A percentile compares a stretch with the other conserved stretches of the same genome.
Conservation (phyloP, 2,329 filamentous ascomycete genomes). For the Coniochaeta ligniaria region DNA sequence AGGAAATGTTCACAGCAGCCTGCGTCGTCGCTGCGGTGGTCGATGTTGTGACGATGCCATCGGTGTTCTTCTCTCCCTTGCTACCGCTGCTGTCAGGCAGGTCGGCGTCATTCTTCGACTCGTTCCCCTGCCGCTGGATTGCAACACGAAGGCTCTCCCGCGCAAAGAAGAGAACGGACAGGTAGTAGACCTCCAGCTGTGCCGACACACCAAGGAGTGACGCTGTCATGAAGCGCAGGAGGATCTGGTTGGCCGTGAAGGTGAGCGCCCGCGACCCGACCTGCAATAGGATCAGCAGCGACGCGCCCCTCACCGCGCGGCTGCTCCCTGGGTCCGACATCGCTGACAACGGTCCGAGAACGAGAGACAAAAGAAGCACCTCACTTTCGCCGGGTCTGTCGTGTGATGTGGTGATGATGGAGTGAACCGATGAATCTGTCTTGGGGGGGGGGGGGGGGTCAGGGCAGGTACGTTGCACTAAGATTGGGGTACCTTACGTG, state of each 20-base stretch:
- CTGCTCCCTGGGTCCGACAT: slow-evolving; percentile 4
- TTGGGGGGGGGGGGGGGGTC: no score
- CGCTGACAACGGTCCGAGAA: background rate
- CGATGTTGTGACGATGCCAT: slow-evolving; percentile 7
- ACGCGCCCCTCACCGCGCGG: slow-evolving; percentile 60
- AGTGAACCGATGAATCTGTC: no score
- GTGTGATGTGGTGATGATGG: background rate
- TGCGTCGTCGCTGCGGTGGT: slow-evolving; percentile 42
- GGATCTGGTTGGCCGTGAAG: slow-evolving; percentile 84
- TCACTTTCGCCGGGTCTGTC: background rate
- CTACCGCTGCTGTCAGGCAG: slow-evolving; percentile 3
- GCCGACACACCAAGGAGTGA: slow-evolving; percentile 77
- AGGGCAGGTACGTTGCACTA: no score
- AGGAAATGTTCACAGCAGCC: slow-evolving; percentile 80
- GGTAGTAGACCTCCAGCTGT: slow-evolving; percentile 87
- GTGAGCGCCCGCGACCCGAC: slow-evolving; percentile 81
- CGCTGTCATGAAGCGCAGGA: slow-evolving; percentile 83
- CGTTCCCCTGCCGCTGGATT: slow-evolving; percentile 66
- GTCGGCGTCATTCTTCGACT: slow-evolving; percentile 14
- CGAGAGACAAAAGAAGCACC: background rate
- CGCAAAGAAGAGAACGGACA: slow-evolving; percentile 90
- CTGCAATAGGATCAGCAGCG: slow-evolving; percentile 82
- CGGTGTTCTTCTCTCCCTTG: slow-evolving; percentile 12
- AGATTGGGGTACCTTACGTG: no score
- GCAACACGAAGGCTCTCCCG: slow-evolving; percentile 88